phyloP scores from a whole-genome alignment of 1,284 basidiomycete species.

The Gastroboletus turbinatus region DNA sequence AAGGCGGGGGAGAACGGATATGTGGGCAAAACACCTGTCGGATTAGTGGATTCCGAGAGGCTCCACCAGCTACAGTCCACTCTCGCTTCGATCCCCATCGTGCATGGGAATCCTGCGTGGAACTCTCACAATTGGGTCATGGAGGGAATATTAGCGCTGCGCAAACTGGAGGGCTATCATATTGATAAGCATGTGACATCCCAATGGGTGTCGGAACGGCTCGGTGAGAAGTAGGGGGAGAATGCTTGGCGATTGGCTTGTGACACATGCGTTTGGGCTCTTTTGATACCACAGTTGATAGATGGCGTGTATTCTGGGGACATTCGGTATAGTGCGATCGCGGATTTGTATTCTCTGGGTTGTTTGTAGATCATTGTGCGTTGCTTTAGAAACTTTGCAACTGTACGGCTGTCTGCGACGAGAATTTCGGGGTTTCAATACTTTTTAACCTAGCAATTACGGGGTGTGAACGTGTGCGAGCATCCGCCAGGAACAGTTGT shows the following conservation, averaged over 20 bases:
- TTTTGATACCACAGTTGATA: conserved; percentile 22
- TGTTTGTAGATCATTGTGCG: conserved; percentile 16
- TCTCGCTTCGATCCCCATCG: conserved; percentile 26
- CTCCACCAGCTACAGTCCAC: conserved; percentile 30
- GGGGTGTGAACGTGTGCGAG: conserved; percentile 7
- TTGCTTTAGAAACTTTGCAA: conserved; percentile 9
- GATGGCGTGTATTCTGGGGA: conserved; percentile 23
- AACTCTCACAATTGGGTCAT: conserved; percentile 32
- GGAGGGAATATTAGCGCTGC: conserved; percentile 31
- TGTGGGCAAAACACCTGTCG: conserved; percentile 21
- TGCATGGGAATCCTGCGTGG: conserved; percentile 32
- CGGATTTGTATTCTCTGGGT: conserved; percentile 27
- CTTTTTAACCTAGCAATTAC: conserved; percentile 24
- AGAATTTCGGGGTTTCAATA: conserved; percentile 16
- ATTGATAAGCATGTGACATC: conserved; percentile 33
- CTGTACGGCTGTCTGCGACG: conserved; percentile 9
- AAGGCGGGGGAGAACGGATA: conserved; percentile 33
- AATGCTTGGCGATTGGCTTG: conserved; percentile 2
- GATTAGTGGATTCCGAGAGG: conserved; percentile 29
- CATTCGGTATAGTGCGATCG: conserved; percentile 15
- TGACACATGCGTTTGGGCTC: conserved; percentile 6
- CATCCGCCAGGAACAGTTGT: conserved; percentile 8
- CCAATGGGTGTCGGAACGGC: conserved; percentile 32
- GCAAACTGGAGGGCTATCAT: conserved; percentile 29
- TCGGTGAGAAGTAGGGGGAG: conserved; percentile 28